phyloP scores from a whole-genome alignment of 768 basidiomycete species.

The Naganishia randhawae region DNA sequence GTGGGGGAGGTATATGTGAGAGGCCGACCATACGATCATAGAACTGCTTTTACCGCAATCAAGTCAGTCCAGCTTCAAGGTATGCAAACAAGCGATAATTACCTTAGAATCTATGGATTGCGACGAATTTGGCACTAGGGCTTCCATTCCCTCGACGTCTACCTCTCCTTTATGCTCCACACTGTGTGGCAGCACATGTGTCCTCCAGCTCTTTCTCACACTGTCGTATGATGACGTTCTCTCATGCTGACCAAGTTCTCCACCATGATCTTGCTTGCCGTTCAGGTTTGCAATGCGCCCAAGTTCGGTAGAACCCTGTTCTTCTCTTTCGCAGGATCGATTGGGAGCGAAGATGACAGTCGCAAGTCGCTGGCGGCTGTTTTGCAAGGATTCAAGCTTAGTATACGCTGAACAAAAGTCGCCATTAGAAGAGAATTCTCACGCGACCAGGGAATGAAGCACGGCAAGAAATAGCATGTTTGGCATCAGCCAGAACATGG shows the following conservation, averaged over 20 bases:
- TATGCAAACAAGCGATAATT: neutral
- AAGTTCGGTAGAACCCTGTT: neutral
- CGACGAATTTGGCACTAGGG: neutral
- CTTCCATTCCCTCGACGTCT: neutral
- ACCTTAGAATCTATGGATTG: neutral
- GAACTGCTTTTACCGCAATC: neutral
- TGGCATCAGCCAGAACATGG: slow-evolving; percentile 5
- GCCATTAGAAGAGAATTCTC: neutral
- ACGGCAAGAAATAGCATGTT: slow-evolving; percentile 6
- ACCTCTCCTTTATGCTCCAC: neutral
- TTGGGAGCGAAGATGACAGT: slow-evolving; percentile 5
- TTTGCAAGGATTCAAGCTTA: no score
- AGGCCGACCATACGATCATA: neutral
- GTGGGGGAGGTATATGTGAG: neutral
- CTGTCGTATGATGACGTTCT: neutral
- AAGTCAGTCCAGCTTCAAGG: neutral
- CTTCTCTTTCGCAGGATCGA: neutral
- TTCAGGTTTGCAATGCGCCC: neutral
- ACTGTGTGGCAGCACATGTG: neutral
- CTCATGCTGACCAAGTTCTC: neutral
- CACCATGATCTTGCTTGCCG: neutral
- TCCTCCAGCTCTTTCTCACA: neutral
- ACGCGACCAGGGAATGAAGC: slow-evolving; percentile 3
- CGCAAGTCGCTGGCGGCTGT: slow-evolving; percentile 5
- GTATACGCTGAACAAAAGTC: neutral